A percentile compares a stretch with the other conserved stretches of the same genome.
These are phyloP conservation scores for Thielaviopsis ethacetica DNA, from an alignment of 2,329 filamentous ascomycete genomes.

Conservation along the genomic window DNA sequence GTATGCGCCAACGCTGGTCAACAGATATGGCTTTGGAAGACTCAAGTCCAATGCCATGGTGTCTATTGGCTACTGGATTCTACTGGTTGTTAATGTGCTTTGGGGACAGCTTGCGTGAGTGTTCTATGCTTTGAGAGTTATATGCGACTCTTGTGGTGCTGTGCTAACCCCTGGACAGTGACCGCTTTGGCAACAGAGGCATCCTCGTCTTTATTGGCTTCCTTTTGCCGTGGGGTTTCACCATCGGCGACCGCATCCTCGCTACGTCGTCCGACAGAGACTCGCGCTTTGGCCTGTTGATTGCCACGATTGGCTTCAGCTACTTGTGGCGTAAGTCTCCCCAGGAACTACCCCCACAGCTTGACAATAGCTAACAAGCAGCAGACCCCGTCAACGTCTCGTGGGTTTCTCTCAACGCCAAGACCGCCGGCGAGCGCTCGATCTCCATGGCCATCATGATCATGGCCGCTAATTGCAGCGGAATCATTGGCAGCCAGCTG, in stretches of 20 bases:
- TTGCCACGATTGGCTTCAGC: conserved; percentile 16
- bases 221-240: conserved; percentile 16
- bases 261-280: conserved; percentile 15
- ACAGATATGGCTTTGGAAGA: conserved; percentile 20
- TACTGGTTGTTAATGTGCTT: conserved; percentile 19
- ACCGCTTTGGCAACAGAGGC: conserved; percentile 15
- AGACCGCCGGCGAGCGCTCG: conserved; percentile 17
- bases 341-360: too few species aligned
- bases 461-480: conserved; percentile 19
- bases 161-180: conserved; percentile 3
- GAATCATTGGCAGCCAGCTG: conserved; percentile 18
- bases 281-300: conserved; percentile 18
- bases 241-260: conserved; percentile 17
- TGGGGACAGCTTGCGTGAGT: conserved; percentile 18
- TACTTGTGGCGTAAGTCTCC: conserved; percentile 18
- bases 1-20: conserved; percentile 20
- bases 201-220: conserved; percentile 18
- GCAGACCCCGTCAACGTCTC: conserved; percentile 17
- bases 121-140: neutral
- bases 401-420: conserved; percentile 19
- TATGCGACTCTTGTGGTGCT: too few species aligned
- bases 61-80: conserved; percentile 21
- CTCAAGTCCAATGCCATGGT: conserved; percentile 21
- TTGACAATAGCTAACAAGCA: too few species aligned
- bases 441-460: conserved; percentile 20